Evolutionary conservation across 345 rosid species (phyloP).

Genomic region (Hevea brasiliensis): DNA sequence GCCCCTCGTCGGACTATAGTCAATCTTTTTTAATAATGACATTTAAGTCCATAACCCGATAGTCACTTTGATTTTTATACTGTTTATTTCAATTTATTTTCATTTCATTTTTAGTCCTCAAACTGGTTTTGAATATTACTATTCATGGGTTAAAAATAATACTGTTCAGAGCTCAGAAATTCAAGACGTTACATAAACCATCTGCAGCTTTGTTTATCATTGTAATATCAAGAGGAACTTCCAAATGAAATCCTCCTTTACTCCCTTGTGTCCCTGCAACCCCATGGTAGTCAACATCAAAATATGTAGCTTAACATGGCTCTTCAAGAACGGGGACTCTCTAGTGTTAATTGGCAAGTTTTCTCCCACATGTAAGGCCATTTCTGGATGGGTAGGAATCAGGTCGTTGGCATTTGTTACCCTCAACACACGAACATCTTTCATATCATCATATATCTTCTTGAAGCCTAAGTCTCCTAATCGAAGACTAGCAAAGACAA

Average conservation of each 20-base stretch:
- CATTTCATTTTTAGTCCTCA: too few species aligned
- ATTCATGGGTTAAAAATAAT: too few species aligned
- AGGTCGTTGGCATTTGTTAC: background rate
- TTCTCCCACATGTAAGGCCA: background rate
- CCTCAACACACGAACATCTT: background rate
- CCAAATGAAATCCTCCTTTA: background rate
- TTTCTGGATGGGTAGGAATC: background rate
- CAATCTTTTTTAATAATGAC: too few species aligned
- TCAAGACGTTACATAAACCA: too few species aligned
- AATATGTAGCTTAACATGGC: background rate
- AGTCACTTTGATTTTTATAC: too few species aligned
- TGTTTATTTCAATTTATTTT: too few species aligned
- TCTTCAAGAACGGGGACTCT: background rate
- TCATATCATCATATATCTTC: background rate
- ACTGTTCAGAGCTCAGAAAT: too few species aligned
- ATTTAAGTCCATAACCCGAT: too few species aligned
- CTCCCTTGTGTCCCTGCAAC: background rate
- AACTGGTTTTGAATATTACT: too few species aligned
- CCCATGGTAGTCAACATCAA: background rate
- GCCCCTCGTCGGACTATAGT: too few species aligned
- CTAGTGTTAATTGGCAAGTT: background rate
- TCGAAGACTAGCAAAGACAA: conserved; percentile 67
- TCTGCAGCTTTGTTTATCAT: conserved; percentile 13
- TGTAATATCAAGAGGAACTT: background rate
- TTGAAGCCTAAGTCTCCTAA: conserved; percentile 11